Evolutionary conservation across 108 stramenopile genomes (phyloP).

Genomic region (Fragilaria radians): DNA sequence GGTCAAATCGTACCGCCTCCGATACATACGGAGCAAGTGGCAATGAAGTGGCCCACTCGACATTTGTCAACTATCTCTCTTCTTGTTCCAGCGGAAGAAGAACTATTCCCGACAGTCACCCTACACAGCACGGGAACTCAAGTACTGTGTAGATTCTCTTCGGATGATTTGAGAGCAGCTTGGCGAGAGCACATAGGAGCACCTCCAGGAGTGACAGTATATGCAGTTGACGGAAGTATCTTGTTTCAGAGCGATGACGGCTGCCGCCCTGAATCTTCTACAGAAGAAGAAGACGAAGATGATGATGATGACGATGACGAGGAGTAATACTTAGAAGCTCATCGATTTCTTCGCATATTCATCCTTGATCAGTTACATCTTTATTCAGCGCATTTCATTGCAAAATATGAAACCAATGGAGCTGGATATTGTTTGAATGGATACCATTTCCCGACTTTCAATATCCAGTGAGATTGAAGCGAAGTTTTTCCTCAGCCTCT

Average conservation of each 20-base stretch:
- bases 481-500: too few relatives aligned
- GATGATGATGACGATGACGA: not conserved
- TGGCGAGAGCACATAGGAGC: constrained; percentile 75
- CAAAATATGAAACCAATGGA: too few relatives aligned
- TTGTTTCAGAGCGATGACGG: constrained; percentile 35
- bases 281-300: not conserved
- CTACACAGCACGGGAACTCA: constrained; percentile 81
- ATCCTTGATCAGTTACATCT: too few relatives aligned
- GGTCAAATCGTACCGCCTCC: constrained; percentile 20
- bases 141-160: constrained; percentile 85
- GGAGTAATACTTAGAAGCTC: too few relatives aligned
- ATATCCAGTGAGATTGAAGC: too few relatives aligned
- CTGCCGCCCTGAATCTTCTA: not conserved
- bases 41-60: not conserved
- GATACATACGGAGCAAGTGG: constrained; percentile 2
- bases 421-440: too few relatives aligned
- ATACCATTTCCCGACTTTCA: too few relatives aligned
- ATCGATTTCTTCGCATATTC: too few relatives aligned
- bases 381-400: too few relatives aligned
- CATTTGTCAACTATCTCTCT: constrained; percentile 47
- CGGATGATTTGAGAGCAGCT: constrained; percentile 74
- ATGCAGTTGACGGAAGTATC: constrained; percentile 90
- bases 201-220: constrained; percentile 69
- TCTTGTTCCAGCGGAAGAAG: constrained; percentile 78
- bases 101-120: constrained; percentile 89